Percentiles rank a stretch among this genome's conserved stretches.
These are phyloP conservation scores for Backusella liffmaniae DNA, from an alignment of 192 early-diverging fungal genomes.

Conservation along the genomic window DNA sequence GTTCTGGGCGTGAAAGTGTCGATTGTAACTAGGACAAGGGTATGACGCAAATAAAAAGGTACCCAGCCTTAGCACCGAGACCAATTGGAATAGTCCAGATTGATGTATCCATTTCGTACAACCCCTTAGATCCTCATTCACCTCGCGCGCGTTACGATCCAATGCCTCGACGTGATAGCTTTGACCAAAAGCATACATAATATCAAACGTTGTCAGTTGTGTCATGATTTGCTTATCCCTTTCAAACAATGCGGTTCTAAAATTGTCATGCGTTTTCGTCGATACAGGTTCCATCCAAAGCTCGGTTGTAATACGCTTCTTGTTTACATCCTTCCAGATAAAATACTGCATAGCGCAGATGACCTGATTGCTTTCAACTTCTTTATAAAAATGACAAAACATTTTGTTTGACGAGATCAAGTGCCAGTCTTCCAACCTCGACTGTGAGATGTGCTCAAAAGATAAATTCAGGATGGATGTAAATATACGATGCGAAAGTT, in stretches of 20 bases:
- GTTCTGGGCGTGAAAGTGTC: slow-evolving; percentile 3
- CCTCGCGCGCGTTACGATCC: not conserved
- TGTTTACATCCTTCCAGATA: slow-evolving; percentile 41
- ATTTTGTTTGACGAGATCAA: slow-evolving; percentile 37
- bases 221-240: slow-evolving; percentile 44
- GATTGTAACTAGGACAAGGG: slow-evolving; percentile 26
- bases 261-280: not conserved
- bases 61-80: slow-evolving; percentile 23
- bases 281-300: slow-evolving; percentile 55
- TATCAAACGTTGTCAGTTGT: slow-evolving; percentile 55
- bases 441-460: slow-evolving; percentile 49
- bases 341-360: slow-evolving; percentile 47
- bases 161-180: not conserved
- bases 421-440: slow-evolving; percentile 41
- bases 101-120: slow-evolving; percentile 11
- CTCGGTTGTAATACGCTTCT: slow-evolving; percentile 48
- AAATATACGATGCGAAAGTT: slow-evolving; percentile 24
- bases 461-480: slow-evolving; percentile 45
- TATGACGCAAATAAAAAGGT: slow-evolving; percentile 32
- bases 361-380: slow-evolving; percentile 27
- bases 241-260: not conserved
- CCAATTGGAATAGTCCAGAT: slow-evolving; percentile 23
- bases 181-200: slow-evolving; percentile 46
- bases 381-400: slow-evolving; percentile 47
- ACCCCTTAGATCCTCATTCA: not conserved